These are phyloP conservation scores for Hemisphaericaspora nanyangensis DNA, from an alignment of 805 yeast species.

Conservation along the genomic window DNA sequence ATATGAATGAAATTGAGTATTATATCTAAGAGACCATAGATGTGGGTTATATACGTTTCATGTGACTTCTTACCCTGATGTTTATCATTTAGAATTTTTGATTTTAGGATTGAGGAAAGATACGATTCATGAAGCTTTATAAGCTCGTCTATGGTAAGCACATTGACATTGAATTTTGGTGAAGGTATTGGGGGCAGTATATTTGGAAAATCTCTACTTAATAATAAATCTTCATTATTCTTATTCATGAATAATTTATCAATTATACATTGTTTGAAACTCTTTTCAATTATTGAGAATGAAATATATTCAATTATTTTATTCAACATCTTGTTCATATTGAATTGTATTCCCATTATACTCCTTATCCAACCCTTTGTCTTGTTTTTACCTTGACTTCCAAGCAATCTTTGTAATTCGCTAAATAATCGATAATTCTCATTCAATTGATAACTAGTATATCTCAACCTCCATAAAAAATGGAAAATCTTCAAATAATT, in stretches of 20 bases:
- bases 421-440: constrained; percentile 23
- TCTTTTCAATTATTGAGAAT: constrained; percentile 44
- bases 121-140: constrained; percentile 30
- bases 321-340: constrained; percentile 39
- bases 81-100: constrained; percentile 30
- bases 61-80: constrained; percentile 27
- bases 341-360: constrained; percentile 35
- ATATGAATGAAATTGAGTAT: constrained; percentile 30
- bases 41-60: constrained; percentile 25
- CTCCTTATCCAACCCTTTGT: constrained; percentile 29
- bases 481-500: constrained; percentile 76
- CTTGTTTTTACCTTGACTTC: constrained; percentile 22
- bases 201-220: constrained; percentile 3
- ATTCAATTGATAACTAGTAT: constrained; percentile 52
- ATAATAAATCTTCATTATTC: constrained; percentile 3
- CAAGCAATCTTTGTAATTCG: constrained; percentile 13
- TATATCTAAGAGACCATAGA: constrained; percentile 28
- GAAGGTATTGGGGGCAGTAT: not conserved
- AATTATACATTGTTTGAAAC: constrained; percentile 22
- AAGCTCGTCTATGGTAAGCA: constrained; percentile 49
- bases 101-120: constrained; percentile 23
- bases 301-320: constrained; percentile 39
- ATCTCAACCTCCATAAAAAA: constrained; percentile 75
- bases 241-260: constrained; percentile 7
- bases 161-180: constrained; percentile 16